Percentiles rank a stretch among this genome's conserved stretches.
These are phyloP conservation scores for Mrakia blollopis DNA, from an alignment of 768 basidiomycete species.

Conservation along the genomic window DNA sequence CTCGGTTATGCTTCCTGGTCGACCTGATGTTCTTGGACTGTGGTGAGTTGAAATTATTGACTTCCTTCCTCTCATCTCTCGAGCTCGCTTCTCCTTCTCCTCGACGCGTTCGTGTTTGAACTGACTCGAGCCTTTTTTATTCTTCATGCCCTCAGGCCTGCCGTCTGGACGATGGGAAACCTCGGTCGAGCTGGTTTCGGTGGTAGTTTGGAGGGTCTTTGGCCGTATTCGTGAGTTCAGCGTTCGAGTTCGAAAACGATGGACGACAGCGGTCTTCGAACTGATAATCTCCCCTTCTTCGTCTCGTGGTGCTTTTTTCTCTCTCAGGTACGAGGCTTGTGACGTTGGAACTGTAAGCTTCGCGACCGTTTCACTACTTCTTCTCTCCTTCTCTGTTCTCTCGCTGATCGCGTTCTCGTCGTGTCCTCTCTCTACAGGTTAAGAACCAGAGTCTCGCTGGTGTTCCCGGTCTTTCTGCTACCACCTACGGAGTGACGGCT, in stretches of 20 bases:
- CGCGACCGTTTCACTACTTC: too few relatives aligned
- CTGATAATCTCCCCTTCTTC: not conserved
- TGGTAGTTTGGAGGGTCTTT: not conserved
- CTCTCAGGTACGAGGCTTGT: slow-evolving; percentile 15
- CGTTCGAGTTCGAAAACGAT: slow-evolving; percentile 1
- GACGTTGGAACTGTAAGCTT: slow-evolving; percentile 20
- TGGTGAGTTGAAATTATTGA: slow-evolving; percentile 34
- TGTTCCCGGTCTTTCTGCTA: not conserved
- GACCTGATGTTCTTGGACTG: slow-evolving; percentile 55
- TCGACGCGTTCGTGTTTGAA: too few relatives aligned
- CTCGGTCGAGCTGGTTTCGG: slow-evolving; percentile 72
- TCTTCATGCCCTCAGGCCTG: slow-evolving; percentile 38
- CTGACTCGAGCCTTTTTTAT: too few relatives aligned
- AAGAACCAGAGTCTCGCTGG: not conserved
- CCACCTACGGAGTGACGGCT: not conserved
- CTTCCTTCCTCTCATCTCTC: not conserved
- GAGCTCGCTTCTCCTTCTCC: too few relatives aligned
- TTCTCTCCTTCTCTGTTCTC: not conserved
- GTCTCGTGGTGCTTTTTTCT: too few relatives aligned
- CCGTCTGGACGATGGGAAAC: slow-evolving; percentile 58
- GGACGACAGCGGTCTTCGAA: not conserved
- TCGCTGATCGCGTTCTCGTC: not conserved
- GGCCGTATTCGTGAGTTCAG: not conserved
- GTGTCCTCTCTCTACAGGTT: not conserved
- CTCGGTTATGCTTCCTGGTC: slow-evolving; percentile 63